Evolutionary conservation across 768 basidiomycete genomes (phyloP).

Genomic region (Pisolithus microcarpus): DNA sequence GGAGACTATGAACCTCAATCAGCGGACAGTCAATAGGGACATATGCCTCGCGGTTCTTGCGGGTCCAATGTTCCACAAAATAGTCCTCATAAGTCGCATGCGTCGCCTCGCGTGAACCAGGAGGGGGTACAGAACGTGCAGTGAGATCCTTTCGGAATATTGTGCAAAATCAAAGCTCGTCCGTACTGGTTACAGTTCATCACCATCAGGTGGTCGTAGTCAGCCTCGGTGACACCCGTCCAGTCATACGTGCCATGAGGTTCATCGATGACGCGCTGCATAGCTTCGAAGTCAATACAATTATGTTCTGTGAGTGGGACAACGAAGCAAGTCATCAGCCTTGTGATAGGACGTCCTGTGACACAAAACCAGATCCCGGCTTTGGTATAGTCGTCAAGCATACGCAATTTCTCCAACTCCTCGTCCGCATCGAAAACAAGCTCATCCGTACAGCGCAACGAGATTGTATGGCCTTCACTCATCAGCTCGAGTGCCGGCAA

Average conservation of each 20-base stretch:
- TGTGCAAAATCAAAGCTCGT: slow-evolving; percentile 47
- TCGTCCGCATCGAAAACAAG: slow-evolving; percentile 41
- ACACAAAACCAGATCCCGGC: slow-evolving; percentile 55
- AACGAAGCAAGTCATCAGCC: slow-evolving; percentile 53
- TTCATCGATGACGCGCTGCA: slow-evolving; percentile 42
- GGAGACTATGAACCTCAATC: slow-evolving; percentile 44
- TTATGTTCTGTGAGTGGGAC: slow-evolving; percentile 50
- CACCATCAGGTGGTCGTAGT: slow-evolving; percentile 46
- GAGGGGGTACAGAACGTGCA: slow-evolving; percentile 49
- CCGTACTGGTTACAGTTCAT: slow-evolving; percentile 51
- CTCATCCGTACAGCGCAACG: slow-evolving; percentile 42
- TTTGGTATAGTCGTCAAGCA: slow-evolving; percentile 63
- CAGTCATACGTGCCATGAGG: slow-evolving; percentile 51
- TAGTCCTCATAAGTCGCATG: slow-evolving; percentile 53
- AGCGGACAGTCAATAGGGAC: slow-evolving; percentile 55
- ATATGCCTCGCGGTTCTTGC: slow-evolving; percentile 35
- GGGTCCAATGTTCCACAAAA: slow-evolving; percentile 48
- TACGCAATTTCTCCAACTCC: slow-evolving; percentile 38
- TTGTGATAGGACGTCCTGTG: slow-evolving; percentile 48
- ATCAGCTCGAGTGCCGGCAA: slow-evolving; percentile 43
- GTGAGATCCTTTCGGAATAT: slow-evolving; percentile 60
- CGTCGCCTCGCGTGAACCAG: slow-evolving; percentile 42
- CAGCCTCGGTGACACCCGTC: slow-evolving; percentile 41
- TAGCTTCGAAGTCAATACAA: slow-evolving; percentile 52
- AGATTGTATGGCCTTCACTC: slow-evolving; percentile 23